Base-by-base conservation (phyloP, 2,329 filamentous ascomycete genomes). In the Phaeoacremonium minimum region DNA sequence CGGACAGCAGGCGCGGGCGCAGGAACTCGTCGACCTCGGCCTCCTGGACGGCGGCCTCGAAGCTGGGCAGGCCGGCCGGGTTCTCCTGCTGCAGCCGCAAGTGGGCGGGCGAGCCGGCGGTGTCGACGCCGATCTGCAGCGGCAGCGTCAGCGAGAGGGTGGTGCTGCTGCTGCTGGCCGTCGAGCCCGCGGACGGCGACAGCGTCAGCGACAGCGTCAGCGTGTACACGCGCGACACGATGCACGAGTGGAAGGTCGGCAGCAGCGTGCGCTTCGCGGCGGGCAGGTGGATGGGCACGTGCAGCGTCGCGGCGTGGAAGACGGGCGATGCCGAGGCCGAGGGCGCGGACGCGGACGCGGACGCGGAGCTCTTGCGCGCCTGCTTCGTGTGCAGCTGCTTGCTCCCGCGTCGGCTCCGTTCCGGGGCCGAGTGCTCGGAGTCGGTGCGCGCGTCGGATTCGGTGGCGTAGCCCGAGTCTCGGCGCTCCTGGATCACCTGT, bases 221-320 rank as follows among this genome's bases (percentile, higher is more conserved):
- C 5, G 68, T 63, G 52, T 80, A 80, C n/a, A 67, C 66, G 17
- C 75, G 69, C 7, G 71, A 73, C 26, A 66, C 59, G 51, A 79
- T 68, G 58, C 75, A 80, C 7, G 69, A 72, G 57, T 78, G 72
- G 49, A 79, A 80, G 5, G 71, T 73, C 1, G 75, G 75, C 15
- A 78, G 43, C 45, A 77, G 74, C 7, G 67, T 60, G 51, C 69
- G 73, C 48, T 64, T 69, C 18, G 56, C 51, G 7, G 58, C 52
- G 4, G 73, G 71, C 19, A 79, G 51, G 13, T 55, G 50, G 40
- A 80, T 57, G 2, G 74, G 73, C 1, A 80, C 50, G 29, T 64
- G 55, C 8, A 79, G 44, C 5, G 54, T 54, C 1, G 72, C 53
- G 1, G 59, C 57, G 49, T 75, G 62, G 41, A 52, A 55, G 44